These are phyloP conservation scores for Chaetomium fimeti DNA, from an alignment of 495 filamentous ascomycete genomes.

Conservation along the genomic window DNA sequence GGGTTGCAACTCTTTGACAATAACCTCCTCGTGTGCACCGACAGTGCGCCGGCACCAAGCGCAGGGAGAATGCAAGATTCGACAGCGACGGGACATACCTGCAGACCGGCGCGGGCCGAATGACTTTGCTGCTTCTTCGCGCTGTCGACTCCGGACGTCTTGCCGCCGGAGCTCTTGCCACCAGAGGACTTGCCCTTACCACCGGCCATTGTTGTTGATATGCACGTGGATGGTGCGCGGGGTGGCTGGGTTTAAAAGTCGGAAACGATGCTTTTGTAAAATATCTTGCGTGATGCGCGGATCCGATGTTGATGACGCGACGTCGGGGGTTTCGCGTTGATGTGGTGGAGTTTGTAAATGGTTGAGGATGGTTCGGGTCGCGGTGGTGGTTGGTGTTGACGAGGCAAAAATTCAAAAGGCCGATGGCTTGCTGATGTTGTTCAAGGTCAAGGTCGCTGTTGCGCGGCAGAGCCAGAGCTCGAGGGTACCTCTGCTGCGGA, in stretches of 20 bases:
- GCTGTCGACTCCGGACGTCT: conserved; percentile 71
- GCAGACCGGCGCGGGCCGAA: conserved; percentile 95
- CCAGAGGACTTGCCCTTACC: conserved; percentile 94
- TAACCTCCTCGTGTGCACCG: too few relatives aligned
- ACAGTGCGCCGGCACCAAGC: not conserved
- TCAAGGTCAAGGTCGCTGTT: conserved; percentile 31
- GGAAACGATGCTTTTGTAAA: not conserved
- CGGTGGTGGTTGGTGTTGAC: conserved; percentile 37
- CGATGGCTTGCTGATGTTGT: conserved; percentile 29
- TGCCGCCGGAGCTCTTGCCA: conserved; percentile 78
- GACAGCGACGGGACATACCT: conserved; percentile 65
- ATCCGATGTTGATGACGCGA: conserved; percentile 26
- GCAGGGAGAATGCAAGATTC: conserved; percentile 12
- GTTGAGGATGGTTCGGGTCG: conserved; percentile 26
- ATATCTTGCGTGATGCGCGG: conserved; percentile 16
- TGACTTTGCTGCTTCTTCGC: conserved; percentile 95
- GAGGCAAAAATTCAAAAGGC: conserved; percentile 39
- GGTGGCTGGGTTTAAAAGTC: conserved; percentile 22
- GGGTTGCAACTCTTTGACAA: too few relatives aligned
- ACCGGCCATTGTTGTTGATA: conserved; percentile 59
- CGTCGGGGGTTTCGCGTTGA: conserved; percentile 13
- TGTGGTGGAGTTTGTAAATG: conserved; percentile 25
- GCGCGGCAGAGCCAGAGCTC: conserved; percentile 20
- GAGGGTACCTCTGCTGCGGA: conserved; percentile 14
- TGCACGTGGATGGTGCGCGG: conserved; percentile 34